Conservation (phyloP, 2,329 filamentous ascomycete species). For the Chaetothyriales sp. region DNA sequence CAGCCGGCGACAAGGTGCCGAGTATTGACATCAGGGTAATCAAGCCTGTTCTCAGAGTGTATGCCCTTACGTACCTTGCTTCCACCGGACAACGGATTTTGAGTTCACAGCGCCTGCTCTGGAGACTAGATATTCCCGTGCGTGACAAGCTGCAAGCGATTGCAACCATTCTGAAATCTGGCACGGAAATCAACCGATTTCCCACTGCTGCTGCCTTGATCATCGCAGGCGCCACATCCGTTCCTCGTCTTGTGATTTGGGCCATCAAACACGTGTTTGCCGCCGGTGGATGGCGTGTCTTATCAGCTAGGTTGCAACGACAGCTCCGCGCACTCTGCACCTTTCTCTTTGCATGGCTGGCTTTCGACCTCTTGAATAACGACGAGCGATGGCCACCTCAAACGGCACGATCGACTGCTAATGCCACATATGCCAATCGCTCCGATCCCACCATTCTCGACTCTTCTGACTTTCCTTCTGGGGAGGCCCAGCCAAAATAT, state of each 20-base stretch:
- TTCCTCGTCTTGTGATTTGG: slow-evolving; percentile 24
- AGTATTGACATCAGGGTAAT: slow-evolving; percentile 5
- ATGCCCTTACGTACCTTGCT: slow-evolving; percentile 36
- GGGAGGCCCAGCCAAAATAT: slow-evolving; percentile 23
- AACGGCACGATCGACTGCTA: slow-evolving; percentile 7
- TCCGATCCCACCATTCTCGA: slow-evolving; percentile 9
- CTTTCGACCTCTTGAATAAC: slow-evolving; percentile 36
- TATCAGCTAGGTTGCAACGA: neutral
- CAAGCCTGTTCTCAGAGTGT: slow-evolving; percentile 30
- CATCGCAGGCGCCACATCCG: slow-evolving; percentile 38
- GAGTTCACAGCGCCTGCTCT: slow-evolving; percentile 25
- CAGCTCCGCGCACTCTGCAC: slow-evolving; percentile 29
- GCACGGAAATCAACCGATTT: slow-evolving; percentile 18
- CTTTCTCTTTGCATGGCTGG: slow-evolving; percentile 36
- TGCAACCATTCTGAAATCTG: slow-evolving; percentile 12
- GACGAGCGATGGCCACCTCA: slow-evolving; percentile 15
- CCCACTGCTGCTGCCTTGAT: slow-evolving; percentile 32
- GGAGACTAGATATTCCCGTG: slow-evolving; percentile 20
- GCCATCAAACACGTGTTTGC: slow-evolving; percentile 19
- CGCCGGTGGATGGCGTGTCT: slow-evolving; percentile 7
- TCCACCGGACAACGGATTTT: slow-evolving; percentile 34
- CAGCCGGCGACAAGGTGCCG: neutral
- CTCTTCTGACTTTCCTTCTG: slow-evolving; percentile 9
- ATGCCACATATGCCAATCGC: neutral
- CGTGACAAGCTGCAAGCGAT: slow-evolving; percentile 23